phyloP scores from a whole-genome alignment of 208 protist genomes.

The Wallacemonas collosoma region DNA sequence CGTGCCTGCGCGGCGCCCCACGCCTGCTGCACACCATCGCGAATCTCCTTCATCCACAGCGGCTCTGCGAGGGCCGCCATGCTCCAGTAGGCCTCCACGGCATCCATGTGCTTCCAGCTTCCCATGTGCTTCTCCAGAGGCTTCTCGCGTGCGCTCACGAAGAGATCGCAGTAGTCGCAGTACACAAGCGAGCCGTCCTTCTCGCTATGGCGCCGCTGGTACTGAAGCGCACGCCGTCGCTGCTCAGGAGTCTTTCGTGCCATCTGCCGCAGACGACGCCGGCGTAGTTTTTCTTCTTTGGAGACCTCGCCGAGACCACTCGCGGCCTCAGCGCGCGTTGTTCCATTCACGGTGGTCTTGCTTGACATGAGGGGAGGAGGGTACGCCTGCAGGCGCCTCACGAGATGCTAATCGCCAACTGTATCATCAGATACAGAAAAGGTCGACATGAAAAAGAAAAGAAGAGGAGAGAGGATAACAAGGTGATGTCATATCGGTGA shows the following conservation, averaged over 20 bases:
- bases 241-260: constrained; percentile 60
- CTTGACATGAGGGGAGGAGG: not conserved
- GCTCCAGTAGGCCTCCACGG: constrained; percentile 69
- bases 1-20: constrained; percentile 25
- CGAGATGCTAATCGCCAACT: too few species aligned
- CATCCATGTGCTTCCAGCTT: constrained; percentile 60
- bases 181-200: constrained; percentile 74
- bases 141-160: constrained; percentile 55
- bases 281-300: constrained; percentile 41
- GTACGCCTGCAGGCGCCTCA: too few species aligned
- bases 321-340: not conserved
- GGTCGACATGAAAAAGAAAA: constrained; percentile 14
- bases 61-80: constrained; percentile 57
- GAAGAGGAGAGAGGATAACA: not conserved
- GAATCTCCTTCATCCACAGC: constrained; percentile 53
- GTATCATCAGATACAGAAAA: too few species aligned
- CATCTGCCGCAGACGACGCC: constrained; percentile 36
- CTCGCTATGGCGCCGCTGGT: constrained; percentile 82
- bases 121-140: constrained; percentile 56
- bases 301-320: constrained; percentile 18
- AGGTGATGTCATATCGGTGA: not conserved
- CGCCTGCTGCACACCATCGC: constrained; percentile 38
- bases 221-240: constrained; percentile 59
- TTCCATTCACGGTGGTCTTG: not conserved
- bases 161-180: constrained; percentile 90